Evolutionary conservation across 2,329 filamentous ascomycete species (phyloP), one percentile per base, ranked within the genome.

Genomic region (Cucurbitaria berberidis): DNA sequence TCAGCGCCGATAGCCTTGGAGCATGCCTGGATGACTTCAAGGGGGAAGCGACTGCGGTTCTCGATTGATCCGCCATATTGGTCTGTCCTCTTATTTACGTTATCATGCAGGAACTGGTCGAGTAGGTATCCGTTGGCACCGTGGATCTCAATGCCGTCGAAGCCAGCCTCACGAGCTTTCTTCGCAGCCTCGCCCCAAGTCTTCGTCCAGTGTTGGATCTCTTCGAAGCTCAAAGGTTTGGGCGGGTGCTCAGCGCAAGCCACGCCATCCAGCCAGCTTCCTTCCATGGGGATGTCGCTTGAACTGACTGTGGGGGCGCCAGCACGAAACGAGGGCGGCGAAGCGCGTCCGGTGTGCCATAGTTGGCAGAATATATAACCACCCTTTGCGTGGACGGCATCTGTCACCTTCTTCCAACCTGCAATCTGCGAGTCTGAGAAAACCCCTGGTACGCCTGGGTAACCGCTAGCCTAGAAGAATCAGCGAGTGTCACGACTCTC

Each of bases 11-110:
- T 70, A 2, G 73, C 68, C 34, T 67, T 69, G 7, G 63, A 62
- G 32, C 66, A 67, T 47, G 67, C 70, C 40, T 67, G 50, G 40
- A 74, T 81, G n/a, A 86, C 74, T 59, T 85, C 82, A 2, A 86
- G 66, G 1, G 78, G 79, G 60, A 89, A 87, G 4, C 76, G 78
- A 55, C 78, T 82, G n/a, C 81, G 75, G 51, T 82, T 81, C 63
- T 82, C 77, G 1, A 81, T 72, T 3, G 73, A 78, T 5, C 82
- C 82, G 9, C 82, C 82, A 56, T 81, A 84, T 10, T 71, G 67
- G 59, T 84, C 81, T 0, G 76, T 80, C 21, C 82, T 73, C 55
- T 74, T 74, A 66, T 84, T 84, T 55, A 77, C 72, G 29, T 76
- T 80, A 36, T 79, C 78, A 55, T 80, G 79, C 4, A 80, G 64